Conservation (phyloP, 139 green algal genomes). For the Zygnema circumcarinatum region DNA sequence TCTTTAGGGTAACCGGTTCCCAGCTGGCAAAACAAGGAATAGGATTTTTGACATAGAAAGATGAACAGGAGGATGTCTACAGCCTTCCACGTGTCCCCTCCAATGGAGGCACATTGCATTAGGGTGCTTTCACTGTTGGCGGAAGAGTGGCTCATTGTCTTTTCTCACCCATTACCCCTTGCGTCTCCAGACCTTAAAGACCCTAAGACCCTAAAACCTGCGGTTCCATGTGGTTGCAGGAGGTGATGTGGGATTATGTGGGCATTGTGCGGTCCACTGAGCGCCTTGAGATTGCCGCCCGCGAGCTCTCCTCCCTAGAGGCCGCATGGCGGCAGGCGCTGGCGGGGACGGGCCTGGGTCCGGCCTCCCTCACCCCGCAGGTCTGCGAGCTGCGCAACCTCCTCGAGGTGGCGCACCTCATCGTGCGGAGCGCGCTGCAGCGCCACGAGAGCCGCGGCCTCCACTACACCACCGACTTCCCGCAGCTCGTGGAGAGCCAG, state of each 20-base stretch:
- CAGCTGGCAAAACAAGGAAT: too few relatives aligned
- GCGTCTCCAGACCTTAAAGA: too few relatives aligned
- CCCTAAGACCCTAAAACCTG: too few relatives aligned
- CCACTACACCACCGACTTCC: constrained; percentile 73
- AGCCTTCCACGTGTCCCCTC: too few relatives aligned
- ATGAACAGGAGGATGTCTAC: too few relatives aligned
- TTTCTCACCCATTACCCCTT: too few relatives aligned
- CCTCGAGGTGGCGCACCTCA: constrained; percentile 81
- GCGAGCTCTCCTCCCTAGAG: constrained; percentile 88
- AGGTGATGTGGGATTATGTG: constrained; percentile 85
- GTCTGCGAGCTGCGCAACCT: constrained; percentile 91
- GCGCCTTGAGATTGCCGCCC: constrained; percentile 65
- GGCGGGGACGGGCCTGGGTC: background rate
- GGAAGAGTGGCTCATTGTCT: too few relatives aligned
- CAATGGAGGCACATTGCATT: too few relatives aligned
- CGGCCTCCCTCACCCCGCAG: constrained; percentile 55
- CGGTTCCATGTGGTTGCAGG: too few relatives aligned
- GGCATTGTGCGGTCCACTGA: constrained; percentile 85
- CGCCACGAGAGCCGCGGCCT: constrained; percentile 83
- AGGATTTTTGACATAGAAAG: too few relatives aligned
- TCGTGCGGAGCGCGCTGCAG: constrained; percentile 80
- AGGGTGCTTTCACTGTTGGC: too few relatives aligned
- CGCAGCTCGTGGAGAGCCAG: constrained; percentile 42
- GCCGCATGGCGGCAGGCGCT: constrained; percentile 56
- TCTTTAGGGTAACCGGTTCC: too few relatives aligned